Evolutionary conservation across 495 filamentous ascomycete genomes (phyloP).

Genomic region (Pseudevernia furfuracea): DNA sequence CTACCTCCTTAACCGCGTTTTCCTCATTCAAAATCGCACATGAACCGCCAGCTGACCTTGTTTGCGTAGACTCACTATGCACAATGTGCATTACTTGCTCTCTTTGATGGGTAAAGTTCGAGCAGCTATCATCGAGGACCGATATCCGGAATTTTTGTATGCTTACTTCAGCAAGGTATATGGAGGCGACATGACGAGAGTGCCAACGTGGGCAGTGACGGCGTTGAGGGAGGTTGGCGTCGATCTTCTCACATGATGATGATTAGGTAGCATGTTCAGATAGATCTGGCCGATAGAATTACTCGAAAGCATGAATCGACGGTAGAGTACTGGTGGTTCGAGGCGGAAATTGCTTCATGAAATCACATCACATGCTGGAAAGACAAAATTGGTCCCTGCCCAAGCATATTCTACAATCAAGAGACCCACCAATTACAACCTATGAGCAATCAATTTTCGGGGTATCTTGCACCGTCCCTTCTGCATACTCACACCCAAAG

Average conservation of each 20-base stretch:
- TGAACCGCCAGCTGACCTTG: not conserved
- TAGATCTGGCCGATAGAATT: not conserved
- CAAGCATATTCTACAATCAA: not conserved
- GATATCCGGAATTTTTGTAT: constrained; percentile 70
- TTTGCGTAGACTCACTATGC: constrained; percentile 62
- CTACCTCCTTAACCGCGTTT: not conserved
- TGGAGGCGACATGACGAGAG: constrained; percentile 54
- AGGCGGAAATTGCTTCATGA: not conserved
- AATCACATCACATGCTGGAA: not conserved
- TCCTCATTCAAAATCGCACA: not conserved
- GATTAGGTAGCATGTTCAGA: not conserved
- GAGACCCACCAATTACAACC: not conserved
- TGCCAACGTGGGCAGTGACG: constrained; percentile 76
- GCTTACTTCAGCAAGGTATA: constrained; percentile 71
- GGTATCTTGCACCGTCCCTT: not conserved
- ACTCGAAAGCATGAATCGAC: not conserved
- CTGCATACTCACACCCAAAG: not conserved
- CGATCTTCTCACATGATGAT: constrained; percentile 50
- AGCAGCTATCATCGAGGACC: constrained; percentile 73
- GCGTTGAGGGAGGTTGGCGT: constrained; percentile 80
- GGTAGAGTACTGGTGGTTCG: not conserved
- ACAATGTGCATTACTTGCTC: constrained; percentile 89
- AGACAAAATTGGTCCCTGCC: not conserved
- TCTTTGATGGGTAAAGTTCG: constrained; percentile 68
- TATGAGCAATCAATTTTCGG: not conserved